Percentiles rank a stretch among this genome's conserved stretches.
phyloP scores from a whole-genome alignment of 208 protist genomes.

The Blastocrithidia nonstop region DNA sequence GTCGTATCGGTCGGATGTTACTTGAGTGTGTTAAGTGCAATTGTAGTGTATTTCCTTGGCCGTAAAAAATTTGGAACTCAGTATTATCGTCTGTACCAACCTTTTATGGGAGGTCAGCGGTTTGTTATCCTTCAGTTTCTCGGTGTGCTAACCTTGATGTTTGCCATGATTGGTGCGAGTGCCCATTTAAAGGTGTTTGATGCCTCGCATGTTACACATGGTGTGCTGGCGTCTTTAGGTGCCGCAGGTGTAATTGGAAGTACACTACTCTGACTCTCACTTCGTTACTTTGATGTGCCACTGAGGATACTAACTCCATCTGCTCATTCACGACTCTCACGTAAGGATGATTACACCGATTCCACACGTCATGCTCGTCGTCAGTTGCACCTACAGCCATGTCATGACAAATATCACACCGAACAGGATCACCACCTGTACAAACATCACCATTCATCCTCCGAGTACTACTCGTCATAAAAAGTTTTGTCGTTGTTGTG shows the following conservation, averaged over 20 bases:
- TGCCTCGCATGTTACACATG: conserved; percentile 9
- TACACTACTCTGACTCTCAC: conserved; percentile 29
- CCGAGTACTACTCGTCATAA: too few relatives aligned
- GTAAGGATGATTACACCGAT: too few relatives aligned
- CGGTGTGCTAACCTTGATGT: conserved; percentile 21
- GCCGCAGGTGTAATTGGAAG: conserved; percentile 28
- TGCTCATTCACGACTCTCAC: too few relatives aligned
- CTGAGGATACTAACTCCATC: too few relatives aligned
- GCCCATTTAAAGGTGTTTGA: conserved; percentile 19
- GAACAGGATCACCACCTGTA: too few relatives aligned
- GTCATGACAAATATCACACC: too few relatives aligned
- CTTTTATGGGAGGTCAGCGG: conserved; percentile 45
- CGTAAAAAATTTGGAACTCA: conserved; percentile 16
- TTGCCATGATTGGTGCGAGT: conserved; percentile 9
- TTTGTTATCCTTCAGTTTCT: conserved; percentile 66
- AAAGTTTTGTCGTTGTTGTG: conserved; percentile 18
- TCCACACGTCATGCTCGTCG: too few relatives aligned
- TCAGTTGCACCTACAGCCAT: too few relatives aligned
- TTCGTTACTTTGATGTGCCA: conserved; percentile 32
- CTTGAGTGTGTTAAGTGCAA: conserved; percentile 18
- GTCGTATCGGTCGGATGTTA: conserved; percentile 19
- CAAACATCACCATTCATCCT: too few relatives aligned
- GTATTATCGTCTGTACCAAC: conserved; percentile 59
- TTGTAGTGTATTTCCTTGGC: conserved; percentile 40
- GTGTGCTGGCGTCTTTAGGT: conserved; percentile 20